Percentiles rank a stretch among this genome's conserved stretches.
Conservation (phyloP, 2,329 filamentous ascomycete species). For the Aspergillus aculeatus region DNA sequence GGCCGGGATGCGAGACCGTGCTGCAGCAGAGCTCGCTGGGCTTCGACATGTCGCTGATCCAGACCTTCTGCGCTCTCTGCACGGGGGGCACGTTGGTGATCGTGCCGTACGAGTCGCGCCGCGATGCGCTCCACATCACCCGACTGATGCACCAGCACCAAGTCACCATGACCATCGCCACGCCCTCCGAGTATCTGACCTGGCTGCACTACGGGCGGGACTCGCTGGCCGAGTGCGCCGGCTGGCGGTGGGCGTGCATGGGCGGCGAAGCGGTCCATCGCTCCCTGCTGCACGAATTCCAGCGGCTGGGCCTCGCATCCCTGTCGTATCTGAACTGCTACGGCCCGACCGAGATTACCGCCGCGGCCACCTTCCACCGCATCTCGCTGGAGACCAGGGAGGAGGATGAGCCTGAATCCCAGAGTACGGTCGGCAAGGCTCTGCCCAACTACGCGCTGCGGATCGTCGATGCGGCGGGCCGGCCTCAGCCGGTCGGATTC, state of each 20-base stretch:
- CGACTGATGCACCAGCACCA: constrained; percentile 16
- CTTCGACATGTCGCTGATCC: constrained; percentile 24
- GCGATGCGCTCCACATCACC: constrained; percentile 20
- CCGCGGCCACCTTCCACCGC: not conserved
- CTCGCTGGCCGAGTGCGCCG: constrained; percentile 1
- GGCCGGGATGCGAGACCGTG: not conserved
- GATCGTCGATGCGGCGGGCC: not conserved
- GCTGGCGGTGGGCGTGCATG: not conserved
- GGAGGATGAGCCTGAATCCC: not conserved
- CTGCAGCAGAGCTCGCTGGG: constrained; percentile 26
- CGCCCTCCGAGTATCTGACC: constrained; percentile 20
- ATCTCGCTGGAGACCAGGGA: not conserved
- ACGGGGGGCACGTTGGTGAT: constrained; percentile 21
- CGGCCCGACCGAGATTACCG: not conserved
- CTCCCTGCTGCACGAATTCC: not conserved
- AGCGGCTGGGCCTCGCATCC: not conserved
- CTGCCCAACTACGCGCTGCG: constrained; percentile 1
- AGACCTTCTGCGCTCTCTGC: constrained; percentile 20
- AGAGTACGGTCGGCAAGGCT: not conserved
- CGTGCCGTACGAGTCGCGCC: constrained; percentile 10
- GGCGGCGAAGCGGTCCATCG: constrained; percentile 1
- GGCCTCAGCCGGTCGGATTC: constrained; percentile 1
- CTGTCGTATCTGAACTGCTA: constrained; percentile 6
- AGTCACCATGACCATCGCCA: constrained; percentile 21
- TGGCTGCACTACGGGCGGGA: constrained; percentile 17